Evolutionary conservation across 2,329 filamentous ascomycete species (phyloP), one percentile per base, ranked within the genome.

Genomic region (Cladophialophora immunda): DNA sequence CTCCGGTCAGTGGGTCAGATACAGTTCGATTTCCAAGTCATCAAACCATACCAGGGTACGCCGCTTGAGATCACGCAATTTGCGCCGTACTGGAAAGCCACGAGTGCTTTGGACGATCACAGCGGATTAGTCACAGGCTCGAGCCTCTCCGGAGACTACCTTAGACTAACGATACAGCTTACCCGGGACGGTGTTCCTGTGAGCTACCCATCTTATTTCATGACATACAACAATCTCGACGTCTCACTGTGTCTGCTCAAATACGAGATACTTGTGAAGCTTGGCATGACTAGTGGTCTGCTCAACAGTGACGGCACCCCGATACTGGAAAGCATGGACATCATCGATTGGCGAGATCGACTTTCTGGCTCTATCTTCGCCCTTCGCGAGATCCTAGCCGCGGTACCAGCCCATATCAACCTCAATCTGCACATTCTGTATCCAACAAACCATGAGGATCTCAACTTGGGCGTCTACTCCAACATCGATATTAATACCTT

Each of bases 31-130:
- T 97, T 93, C 63, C 94, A 98, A 76, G 93, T 98, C 29, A 96
- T 99, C 77, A 97, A 97, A 75, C 95, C 95, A 0, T 99, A 98
- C 81, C 89, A 90, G 69, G 94, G 95, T 7, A 91, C 93, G 68
- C 93, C 95, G 3, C 83, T 99, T 25, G 95, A 99, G 78, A 97
- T 99, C 68, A 97, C 95, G 0, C 94, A 98, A 75, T 99, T 98
- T 74, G 95, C 97, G 70, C 98, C 95, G 0, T 99, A 99, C 79
- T 99, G 95, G 95, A 99, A 98, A 79, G 94, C 94, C 0, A 99
- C 95, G 0, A 97, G 93, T 75, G 93, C 97, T 73, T 86, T 95
- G 56, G 93, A 97, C 76, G 92, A 93, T 55, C 90, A 91, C 27
- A 95, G 87, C 75, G 92, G 93, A 27, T 88, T 98, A 27, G 92